Evolutionary conservation across 768 basidiomycete genomes (phyloP).

Genomic region (Suillus bovinus): DNA sequence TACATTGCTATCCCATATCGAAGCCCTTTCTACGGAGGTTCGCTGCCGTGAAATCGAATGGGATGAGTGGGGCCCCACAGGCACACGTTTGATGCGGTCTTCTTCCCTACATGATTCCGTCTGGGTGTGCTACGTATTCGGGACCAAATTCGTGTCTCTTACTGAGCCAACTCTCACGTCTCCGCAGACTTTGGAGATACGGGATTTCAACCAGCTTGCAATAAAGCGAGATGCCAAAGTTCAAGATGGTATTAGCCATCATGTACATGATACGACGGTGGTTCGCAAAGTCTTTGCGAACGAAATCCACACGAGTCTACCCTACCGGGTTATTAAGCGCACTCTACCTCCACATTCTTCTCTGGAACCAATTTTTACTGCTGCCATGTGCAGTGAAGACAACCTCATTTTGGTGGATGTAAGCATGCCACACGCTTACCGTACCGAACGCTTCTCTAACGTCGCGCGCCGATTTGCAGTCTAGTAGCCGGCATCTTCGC

Average conservation of each 20-base stretch:
- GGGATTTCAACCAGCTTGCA: conserved; percentile 53
- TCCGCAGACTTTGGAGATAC: conserved; percentile 37
- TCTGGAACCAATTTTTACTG: conserved; percentile 18
- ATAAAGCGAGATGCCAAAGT: conserved; percentile 26
- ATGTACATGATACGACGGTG: conserved; percentile 28
- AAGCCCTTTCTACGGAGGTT: conserved; percentile 18
- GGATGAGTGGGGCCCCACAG: conserved; percentile 52
- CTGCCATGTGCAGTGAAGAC: conserved; percentile 59
- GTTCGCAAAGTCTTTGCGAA: conserved; percentile 39
- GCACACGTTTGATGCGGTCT: conserved; percentile 43
- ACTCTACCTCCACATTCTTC: conserved; percentile 16
- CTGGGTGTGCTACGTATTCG: conserved; percentile 65
- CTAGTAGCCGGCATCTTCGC: conserved; percentile 26
- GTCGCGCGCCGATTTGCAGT: conserved; percentile 13
- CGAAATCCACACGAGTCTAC: conserved; percentile 45
- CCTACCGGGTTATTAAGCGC: conserved; percentile 41
- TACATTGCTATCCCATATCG: conserved; percentile 33
- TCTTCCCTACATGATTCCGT: too few species aligned
- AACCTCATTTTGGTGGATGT: conserved; percentile 53
- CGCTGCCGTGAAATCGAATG: conserved; percentile 37
- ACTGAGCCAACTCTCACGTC: conserved; percentile 8
- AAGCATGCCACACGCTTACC: conserved; percentile 6
- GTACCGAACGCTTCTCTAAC: not conserved
- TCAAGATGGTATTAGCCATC: conserved; percentile 20
- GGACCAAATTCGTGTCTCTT: conserved; percentile 43